A percentile compares a stretch with the other conserved stretches of the same genome.
phyloP scores from a whole-genome alignment of 257 asterid genomes.

The Anisodus acutangulus region DNA sequence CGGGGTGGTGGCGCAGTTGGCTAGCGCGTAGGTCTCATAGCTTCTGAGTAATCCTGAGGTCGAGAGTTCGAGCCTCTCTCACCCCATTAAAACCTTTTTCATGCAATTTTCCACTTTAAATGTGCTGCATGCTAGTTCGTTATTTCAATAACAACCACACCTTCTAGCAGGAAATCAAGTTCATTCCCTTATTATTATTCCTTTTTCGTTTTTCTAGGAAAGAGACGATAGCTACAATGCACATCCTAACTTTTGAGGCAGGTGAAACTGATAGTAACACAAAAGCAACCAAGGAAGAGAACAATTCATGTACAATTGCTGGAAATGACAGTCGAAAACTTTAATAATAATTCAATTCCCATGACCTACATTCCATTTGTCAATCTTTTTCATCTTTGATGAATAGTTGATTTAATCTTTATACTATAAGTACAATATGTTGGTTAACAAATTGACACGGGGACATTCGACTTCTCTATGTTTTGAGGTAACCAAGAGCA shows the following conservation, averaged over 20 bases:
- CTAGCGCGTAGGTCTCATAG: conserved; percentile 99
- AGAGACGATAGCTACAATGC: neutral
- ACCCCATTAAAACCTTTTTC: conserved; percentile 45
- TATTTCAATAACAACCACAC: neutral
- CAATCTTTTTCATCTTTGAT: neutral
- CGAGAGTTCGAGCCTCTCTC: conserved; percentile 99
- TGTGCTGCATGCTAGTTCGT: too few relatives aligned
- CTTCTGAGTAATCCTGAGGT: conserved; percentile 88
- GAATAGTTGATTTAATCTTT: neutral
- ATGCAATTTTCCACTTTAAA: too few relatives aligned
- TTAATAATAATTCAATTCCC: neutral
- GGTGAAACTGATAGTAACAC: neutral
- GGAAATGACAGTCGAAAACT: neutral
- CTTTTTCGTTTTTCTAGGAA: neutral
- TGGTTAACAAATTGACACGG: neutral
- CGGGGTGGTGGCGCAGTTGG: conserved; percentile 99
- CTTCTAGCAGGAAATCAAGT: neutral
- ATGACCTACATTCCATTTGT: neutral
- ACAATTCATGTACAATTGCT: neutral
- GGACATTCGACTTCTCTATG: neutral
- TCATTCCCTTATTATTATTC: neutral
- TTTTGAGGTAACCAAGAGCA: neutral
- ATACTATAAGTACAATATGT: neutral
- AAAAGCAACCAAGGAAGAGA: neutral
- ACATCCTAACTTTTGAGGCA: neutral